phyloP scores from a whole-genome alignment of 306 rosid genomes.

The Senna tora region DNA sequence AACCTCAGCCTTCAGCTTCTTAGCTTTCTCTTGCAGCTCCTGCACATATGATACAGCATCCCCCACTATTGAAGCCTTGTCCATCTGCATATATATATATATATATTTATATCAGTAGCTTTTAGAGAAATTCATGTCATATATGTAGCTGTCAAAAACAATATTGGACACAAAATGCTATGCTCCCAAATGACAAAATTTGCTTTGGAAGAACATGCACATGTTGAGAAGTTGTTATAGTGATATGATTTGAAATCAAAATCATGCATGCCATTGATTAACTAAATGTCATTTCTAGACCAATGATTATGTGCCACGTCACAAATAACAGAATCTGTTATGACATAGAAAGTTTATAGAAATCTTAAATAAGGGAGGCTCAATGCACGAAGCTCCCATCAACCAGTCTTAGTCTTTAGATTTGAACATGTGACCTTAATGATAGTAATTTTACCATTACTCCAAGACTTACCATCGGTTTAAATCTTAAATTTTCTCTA shows the following conservation, averaged over 20 bases:
- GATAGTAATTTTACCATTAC: too few species aligned
- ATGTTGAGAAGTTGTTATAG: background rate
- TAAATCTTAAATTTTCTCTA: too few species aligned
- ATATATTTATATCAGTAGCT: background rate
- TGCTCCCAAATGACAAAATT: background rate
- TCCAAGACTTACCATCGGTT: too few species aligned
- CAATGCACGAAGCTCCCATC: too few species aligned
- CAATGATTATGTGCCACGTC: too few species aligned
- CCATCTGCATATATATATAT: slow-evolving; percentile 62
- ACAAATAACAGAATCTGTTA: too few species aligned
- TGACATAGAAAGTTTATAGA: too few species aligned
- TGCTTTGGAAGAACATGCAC: background rate
- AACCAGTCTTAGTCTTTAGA: too few species aligned
- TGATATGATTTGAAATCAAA: background rate
- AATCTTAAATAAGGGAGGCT: too few species aligned
- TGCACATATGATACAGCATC: slow-evolving; percentile 80
- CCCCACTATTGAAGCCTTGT: slow-evolving; percentile 91
- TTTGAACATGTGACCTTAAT: too few species aligned
- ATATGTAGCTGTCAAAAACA: background rate
- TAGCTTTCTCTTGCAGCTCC: slow-evolving; percentile 72
- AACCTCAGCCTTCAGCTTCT: slow-evolving; percentile 73
- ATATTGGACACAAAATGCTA: background rate
- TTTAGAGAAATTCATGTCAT: background rate
- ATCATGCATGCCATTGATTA: too few species aligned
- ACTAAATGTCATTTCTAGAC: too few species aligned